These are phyloP conservation scores for Thelonectria olida DNA, from an alignment of 2,329 filamentous ascomycete genomes.

Conservation along the genomic window DNA sequence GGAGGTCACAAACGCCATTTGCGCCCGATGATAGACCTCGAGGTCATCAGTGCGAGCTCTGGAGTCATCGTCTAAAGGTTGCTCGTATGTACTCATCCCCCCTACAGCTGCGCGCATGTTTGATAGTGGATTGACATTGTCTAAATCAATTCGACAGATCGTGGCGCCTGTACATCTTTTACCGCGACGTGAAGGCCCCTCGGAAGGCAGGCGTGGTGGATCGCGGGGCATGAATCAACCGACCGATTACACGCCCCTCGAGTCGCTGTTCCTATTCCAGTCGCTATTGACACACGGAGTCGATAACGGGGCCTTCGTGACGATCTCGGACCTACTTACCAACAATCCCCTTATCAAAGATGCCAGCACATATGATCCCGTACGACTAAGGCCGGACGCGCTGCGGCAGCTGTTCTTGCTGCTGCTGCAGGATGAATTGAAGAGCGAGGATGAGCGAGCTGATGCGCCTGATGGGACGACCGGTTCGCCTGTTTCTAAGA, in stretches of 20 bases:
- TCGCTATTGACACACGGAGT: constrained; percentile 75
- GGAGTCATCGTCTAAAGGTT: constrained; percentile 42
- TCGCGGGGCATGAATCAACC: constrained; percentile 64
- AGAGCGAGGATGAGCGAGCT: constrained; percentile 55
- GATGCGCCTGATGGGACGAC: constrained; percentile 53
- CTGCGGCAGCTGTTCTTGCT: constrained; percentile 82
- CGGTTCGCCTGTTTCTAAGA: constrained; percentile 68
- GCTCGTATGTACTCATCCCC: constrained; percentile 43
- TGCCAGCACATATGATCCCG: constrained; percentile 75
- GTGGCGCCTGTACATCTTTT: constrained; percentile 66
- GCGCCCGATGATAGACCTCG: constrained; percentile 42
- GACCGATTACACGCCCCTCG: constrained; percentile 81
- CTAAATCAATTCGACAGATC: constrained; percentile 45
- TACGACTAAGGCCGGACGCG: constrained; percentile 79
- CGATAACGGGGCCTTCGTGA: constrained; percentile 71
- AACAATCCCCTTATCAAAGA: constrained; percentile 77
- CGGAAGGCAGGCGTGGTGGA: constrained; percentile 65
- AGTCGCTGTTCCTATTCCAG: constrained; percentile 87
- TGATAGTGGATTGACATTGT: constrained; percentile 38
- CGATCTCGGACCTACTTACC: constrained; percentile 78
- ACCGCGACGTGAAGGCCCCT: constrained; percentile 62
- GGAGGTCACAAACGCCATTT: constrained; percentile 33
- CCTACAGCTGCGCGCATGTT: constrained; percentile 37
- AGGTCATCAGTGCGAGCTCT: constrained; percentile 38
- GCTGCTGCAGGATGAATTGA: constrained; percentile 78